Base-by-base conservation (phyloP, 768 basidiomycete species). In the Phlebiopsis flavidoalba region DNA sequence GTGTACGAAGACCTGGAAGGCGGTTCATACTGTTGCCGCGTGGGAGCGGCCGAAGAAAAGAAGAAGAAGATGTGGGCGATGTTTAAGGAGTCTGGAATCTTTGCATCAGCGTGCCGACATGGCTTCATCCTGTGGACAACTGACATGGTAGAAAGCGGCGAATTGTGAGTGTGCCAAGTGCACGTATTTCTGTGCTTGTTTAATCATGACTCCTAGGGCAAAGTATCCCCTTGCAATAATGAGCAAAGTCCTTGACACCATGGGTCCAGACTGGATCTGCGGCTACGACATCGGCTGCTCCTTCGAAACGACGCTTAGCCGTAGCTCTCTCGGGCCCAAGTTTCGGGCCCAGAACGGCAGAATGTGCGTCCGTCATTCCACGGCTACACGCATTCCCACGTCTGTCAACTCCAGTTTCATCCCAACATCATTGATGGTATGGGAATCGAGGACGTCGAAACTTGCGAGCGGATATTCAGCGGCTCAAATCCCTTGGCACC, bases 21-120 rank as follows among this genome's bases (percentile, higher is more conserved):
- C 70, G 0, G 68, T 11, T 46, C 12, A 46, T 46, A 52, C n/a
- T n/a, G n/a, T n/a, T n/a, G n/a, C n/a, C n/a, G n/a, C n/a, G n/a
- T n/a, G n/a, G n/a, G n/a, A n/a, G n/a, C n/a, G n/a, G n/a, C n/a
- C n/a, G n/a, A n/a, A n/a, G n/a, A n/a, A n/a, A n/a, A n/a, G n/a
- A 60, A 64, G 36, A 76, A 74, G 61, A 66, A 62, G 21, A 73
- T 72, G 69, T 76, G 71, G 74, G 65, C 60, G 4, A 63, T 76
- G 8, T 80, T 75, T 54, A 60, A 72, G 0, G 74, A 78, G 66
- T 70, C 73, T 0, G 76, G 78, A 0, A 64, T 77, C 10, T 80
- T 80, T 60, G 68, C 73, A 0, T 56, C 63, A 17, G 62, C 59
- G 8, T 68, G 67, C 43, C 64, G 64, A 5, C 67, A 69, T 59